Evolutionary conservation across 2,329 filamentous ascomycete species (phyloP).

Genomic region (Ophiosphaerella herpotricha): DNA sequence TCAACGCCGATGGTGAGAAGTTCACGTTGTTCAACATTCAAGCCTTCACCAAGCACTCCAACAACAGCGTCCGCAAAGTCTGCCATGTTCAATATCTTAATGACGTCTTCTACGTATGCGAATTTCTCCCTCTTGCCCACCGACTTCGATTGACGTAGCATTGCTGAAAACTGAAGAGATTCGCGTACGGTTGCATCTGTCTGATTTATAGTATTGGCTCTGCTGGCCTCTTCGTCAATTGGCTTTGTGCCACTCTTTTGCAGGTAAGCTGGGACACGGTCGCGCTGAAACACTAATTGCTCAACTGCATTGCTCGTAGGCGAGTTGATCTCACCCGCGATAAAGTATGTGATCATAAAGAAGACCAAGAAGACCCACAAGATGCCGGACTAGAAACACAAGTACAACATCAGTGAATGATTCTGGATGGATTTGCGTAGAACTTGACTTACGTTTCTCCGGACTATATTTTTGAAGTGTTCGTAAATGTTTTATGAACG

Average conservation of each 20-base stretch:
- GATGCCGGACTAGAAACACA: conserved; percentile 55
- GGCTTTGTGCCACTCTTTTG: conserved; percentile 32
- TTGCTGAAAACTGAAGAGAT: conserved; percentile 41
- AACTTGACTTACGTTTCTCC: neutral
- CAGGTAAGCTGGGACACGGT: conserved; percentile 50
- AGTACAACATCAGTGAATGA: too few species aligned
- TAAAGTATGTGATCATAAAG: conserved; percentile 67
- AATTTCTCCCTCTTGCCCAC: conserved; percentile 63
- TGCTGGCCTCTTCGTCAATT: conserved; percentile 43
- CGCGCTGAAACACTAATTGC: conserved; percentile 66
- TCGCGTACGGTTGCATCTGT: conserved; percentile 45
- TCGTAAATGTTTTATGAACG: neutral
- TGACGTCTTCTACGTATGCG: conserved; percentile 66
- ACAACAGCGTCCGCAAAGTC: conserved; percentile 70
- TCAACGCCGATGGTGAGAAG: conserved; percentile 74
- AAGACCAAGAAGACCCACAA: conserved; percentile 66
- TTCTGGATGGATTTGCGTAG: too few species aligned
- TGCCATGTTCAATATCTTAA: conserved; percentile 68
- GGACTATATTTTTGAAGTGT: neutral
- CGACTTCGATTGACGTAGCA: conserved; percentile 55
- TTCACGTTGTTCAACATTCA: conserved; percentile 73
- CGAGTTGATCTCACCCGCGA: conserved; percentile 68
- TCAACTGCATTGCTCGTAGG: conserved; percentile 67
- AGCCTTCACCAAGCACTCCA: conserved; percentile 64
- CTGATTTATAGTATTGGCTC: conserved; percentile 29